phyloP scores from a whole-genome alignment of 331 rosid genomes.

The Telfairia occidentalis region DNA sequence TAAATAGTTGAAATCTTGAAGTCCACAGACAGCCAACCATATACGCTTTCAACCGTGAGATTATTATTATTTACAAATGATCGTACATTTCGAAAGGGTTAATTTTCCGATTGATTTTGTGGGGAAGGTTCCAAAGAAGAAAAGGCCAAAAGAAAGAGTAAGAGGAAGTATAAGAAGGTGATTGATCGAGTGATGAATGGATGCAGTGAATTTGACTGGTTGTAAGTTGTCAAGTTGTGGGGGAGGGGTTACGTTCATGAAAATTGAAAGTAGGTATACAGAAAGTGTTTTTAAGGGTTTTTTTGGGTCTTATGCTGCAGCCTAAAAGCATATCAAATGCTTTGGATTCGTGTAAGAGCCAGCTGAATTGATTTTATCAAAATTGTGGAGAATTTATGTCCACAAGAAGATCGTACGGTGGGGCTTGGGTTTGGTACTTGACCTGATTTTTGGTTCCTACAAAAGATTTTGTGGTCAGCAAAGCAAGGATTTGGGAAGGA shows the following conservation, averaged over 20 bases:
- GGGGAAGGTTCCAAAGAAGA: not conserved
- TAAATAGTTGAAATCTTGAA: too few species aligned
- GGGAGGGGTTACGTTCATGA: too few species aligned
- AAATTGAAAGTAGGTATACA: too few species aligned
- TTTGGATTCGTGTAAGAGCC: conserved; percentile 5
- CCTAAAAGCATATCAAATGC: conserved; percentile 12
- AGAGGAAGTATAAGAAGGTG: not conserved
- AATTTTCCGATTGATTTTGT: too few species aligned
- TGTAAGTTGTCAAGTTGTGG: conserved; percentile 7
- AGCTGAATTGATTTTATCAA: not conserved
- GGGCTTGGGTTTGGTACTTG: not conserved
- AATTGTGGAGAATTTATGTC: not conserved
- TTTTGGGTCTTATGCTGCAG: not conserved
- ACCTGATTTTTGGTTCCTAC: not conserved
- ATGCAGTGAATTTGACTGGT: not conserved
- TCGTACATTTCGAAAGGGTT: too few species aligned
- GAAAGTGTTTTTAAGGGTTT: not conserved
- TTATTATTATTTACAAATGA: too few species aligned
- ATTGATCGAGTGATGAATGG: not conserved
- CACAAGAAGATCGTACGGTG: not conserved
- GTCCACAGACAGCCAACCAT: too few species aligned
- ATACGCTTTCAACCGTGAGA: too few species aligned
- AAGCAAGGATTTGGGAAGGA: not conserved
- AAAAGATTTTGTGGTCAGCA: not conserved
- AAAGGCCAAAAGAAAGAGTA: not conserved